These are phyloP conservation scores for Aspergillus sp. DNA, from an alignment of 2,329 filamentous ascomycete species.

Conservation along the genomic window DNA sequence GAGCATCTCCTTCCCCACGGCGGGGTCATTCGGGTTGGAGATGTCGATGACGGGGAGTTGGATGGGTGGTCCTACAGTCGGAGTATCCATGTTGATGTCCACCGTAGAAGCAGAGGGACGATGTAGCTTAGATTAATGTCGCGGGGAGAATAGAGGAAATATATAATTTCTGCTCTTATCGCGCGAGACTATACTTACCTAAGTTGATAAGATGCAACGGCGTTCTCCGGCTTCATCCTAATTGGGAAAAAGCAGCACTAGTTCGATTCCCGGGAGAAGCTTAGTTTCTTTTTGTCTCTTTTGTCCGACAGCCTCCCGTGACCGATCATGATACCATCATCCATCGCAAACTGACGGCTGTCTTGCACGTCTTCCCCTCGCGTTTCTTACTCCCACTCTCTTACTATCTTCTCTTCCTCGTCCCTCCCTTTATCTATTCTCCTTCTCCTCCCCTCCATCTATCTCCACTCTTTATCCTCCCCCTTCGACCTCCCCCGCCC, in stretches of 20 bases:
- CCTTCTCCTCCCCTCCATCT: neutral
- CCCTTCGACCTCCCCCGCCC: slow-evolving; percentile 8
- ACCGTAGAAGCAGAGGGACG: neutral
- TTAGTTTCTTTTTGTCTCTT: neutral
- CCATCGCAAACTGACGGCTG: neutral
- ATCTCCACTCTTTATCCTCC: slow-evolving; percentile 1
- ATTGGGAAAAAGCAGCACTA: too few species aligned
- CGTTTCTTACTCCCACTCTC: neutral
- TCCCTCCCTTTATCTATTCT: neutral
- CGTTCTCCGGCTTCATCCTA: too few species aligned
- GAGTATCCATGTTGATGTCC: slow-evolving; percentile 8
- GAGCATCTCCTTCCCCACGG: slow-evolving; percentile 67
- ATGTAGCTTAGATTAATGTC: neutral
- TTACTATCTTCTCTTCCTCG: neutral
- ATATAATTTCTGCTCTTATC: too few species aligned
- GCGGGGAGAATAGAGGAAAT: neutral
- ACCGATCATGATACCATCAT: neutral
- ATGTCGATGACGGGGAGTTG: slow-evolving; percentile 82
- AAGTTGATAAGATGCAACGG: too few species aligned
- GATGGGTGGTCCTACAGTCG: slow-evolving; percentile 23
- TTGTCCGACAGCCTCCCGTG: neutral
- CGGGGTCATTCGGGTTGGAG: slow-evolving; percentile 56
- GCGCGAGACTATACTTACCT: too few species aligned
- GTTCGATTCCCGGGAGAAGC: neutral
- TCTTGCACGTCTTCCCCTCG: neutral